These are phyloP conservation scores for Saturnispora sanitii DNA, from an alignment of 805 yeast genomes.

Conservation along the genomic window DNA sequence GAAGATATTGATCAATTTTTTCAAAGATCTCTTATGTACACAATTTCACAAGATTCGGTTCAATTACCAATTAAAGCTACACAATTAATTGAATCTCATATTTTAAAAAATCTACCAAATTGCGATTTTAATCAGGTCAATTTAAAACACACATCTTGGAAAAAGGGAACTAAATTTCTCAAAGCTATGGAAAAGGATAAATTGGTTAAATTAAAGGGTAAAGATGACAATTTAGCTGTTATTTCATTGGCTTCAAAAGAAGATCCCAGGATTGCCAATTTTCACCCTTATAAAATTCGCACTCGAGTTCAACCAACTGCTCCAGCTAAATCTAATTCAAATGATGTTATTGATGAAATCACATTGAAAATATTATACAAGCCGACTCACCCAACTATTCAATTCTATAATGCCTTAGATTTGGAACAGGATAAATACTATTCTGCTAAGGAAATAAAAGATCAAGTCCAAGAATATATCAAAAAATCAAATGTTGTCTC, in stretches of 20 bases:
- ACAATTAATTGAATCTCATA: constrained; percentile 58
- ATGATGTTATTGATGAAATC: constrained; percentile 8
- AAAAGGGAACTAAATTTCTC: constrained; percentile 74
- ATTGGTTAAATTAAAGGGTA: constrained; percentile 65
- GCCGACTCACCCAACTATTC: constrained; percentile 42
- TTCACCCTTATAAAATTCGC: constrained; percentile 50
- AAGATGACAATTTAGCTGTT: constrained; percentile 69
- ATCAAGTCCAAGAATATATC: constrained; percentile 47
- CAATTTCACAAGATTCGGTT: constrained; percentile 47
- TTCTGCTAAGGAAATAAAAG: constrained; percentile 44
- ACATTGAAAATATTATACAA: constrained; percentile 38
- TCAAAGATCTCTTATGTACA: constrained; percentile 57
- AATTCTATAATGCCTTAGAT: constrained; percentile 36
- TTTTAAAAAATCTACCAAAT: constrained; percentile 65
- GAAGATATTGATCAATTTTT: constrained; percentile 72
- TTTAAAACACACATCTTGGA: constrained; percentile 80
- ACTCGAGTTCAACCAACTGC: constrained; percentile 15
- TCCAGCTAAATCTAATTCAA: constrained; percentile 8
- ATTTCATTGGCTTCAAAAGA: constrained; percentile 37
- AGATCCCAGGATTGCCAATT: constrained; percentile 42
- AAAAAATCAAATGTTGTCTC: constrained; percentile 41
- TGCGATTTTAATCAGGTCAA: constrained; percentile 44
- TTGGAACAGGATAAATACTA: constrained; percentile 34
- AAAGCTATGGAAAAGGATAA: constrained; percentile 78
- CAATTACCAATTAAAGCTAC: constrained; percentile 66